Evolutionary conservation across 2,329 filamentous ascomycete species (phyloP).

Genomic region (Whalleya microplaca): DNA sequence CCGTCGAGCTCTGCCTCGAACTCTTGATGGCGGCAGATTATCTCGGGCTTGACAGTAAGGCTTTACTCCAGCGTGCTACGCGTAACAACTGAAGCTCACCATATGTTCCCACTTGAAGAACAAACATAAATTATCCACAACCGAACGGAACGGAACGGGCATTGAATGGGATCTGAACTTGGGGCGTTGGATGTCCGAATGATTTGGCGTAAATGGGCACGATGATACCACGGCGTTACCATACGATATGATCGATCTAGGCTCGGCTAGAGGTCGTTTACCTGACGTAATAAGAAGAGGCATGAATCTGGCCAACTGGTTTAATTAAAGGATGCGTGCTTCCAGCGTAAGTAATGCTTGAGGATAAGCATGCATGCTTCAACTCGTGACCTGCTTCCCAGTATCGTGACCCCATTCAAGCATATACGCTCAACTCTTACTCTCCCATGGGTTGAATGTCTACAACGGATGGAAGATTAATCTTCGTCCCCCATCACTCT

Average conservation of each 20-base stretch:
- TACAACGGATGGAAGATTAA: constrained; percentile 59
- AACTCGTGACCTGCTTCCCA: constrained; percentile 8
- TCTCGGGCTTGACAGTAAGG: constrained; percentile 67
- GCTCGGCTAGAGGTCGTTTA: neutral
- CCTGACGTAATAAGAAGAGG: neutral
- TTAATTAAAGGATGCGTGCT: neutral
- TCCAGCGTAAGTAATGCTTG: neutral
- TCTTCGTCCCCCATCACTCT: constrained; percentile 54
- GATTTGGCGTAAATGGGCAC: neutral
- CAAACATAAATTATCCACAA: constrained; percentile 3
- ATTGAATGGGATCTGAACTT: neutral
- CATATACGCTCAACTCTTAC: constrained; percentile 56
- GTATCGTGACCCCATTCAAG: constrained; percentile 47
- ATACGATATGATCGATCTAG: constrained; percentile 28
- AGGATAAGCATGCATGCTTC: constrained; percentile 4
- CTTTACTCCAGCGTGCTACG: neutral
- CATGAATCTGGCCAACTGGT: neutral
- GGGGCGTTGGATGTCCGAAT: neutral
- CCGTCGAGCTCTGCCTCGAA: constrained; percentile 77
- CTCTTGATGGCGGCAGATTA: constrained; percentile 78
- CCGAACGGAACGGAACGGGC: too few species aligned
- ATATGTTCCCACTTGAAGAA: constrained; percentile 15
- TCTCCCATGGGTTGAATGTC: constrained; percentile 57
- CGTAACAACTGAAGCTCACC: constrained; percentile 6
- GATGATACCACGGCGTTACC: constrained; percentile 7